Conservation (phyloP, 257 asterid species). For the Haberlea rhodopensis region DNA sequence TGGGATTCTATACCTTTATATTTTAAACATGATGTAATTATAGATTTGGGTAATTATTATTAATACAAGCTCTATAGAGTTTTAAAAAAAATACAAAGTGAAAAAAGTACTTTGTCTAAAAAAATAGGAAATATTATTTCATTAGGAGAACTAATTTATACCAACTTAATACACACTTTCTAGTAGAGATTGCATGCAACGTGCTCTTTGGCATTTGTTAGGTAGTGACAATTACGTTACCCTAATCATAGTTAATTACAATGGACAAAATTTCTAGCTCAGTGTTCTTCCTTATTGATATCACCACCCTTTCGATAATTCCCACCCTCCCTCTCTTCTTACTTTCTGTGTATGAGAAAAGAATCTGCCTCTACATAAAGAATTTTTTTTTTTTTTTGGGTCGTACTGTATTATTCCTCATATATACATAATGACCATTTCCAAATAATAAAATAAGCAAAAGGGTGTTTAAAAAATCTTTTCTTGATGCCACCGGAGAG, state of each 20-base stretch:
- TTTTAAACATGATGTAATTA: too few species aligned
- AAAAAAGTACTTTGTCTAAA: neutral
- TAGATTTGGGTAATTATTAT: too few species aligned
- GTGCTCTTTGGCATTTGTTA: neutral
- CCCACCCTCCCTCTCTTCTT: neutral
- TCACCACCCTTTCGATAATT: neutral
- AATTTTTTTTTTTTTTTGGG: neutral
- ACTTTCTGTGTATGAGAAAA: neutral
- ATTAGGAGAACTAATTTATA: too few species aligned
- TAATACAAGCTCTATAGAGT: too few species aligned
- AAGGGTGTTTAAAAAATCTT: conserved; percentile 1
- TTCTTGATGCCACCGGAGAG: conserved; percentile 37
- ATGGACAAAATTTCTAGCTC: neutral
- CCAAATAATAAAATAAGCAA: neutral
- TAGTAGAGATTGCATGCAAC: neutral
- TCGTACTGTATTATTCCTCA: too few species aligned
- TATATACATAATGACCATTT: too few species aligned
- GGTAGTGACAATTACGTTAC: neutral
- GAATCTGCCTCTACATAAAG: neutral
- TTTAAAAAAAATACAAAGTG: too few species aligned
- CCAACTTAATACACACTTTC: neutral
- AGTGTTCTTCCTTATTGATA: neutral
- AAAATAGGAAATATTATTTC: too few species aligned
- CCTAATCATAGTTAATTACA: neutral
- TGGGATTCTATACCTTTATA: too few species aligned